phyloP scores from a whole-genome alignment of 208 protist species.

The Trypanosoma cruzi region DNA sequence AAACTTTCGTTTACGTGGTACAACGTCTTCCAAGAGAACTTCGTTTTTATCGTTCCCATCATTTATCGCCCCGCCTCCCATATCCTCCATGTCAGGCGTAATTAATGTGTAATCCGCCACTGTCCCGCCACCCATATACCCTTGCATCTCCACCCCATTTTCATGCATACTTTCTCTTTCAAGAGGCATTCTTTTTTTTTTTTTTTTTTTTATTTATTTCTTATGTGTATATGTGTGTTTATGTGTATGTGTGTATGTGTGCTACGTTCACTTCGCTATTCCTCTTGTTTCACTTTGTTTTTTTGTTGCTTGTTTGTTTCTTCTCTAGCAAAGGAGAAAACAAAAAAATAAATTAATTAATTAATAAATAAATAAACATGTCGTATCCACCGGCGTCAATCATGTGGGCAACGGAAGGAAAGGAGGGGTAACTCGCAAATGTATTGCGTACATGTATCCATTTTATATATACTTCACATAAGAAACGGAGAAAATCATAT shows the following conservation, averaged over 20 bases:
- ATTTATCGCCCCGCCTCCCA: background rate
- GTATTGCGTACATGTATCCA: too few species aligned
- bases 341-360: too few species aligned
- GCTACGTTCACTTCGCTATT: too few species aligned
- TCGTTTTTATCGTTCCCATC: background rate
- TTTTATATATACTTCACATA: too few species aligned
- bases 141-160: background rate
- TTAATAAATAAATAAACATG: too few species aligned
- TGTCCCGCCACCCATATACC: background rate
- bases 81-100: background rate
- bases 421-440: too few species aligned
- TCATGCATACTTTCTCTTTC: background rate
- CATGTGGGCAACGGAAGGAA: too few species aligned
- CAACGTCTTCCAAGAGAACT: conserved; percentile 1
- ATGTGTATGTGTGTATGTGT: too few species aligned
- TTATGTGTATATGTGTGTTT: background rate
- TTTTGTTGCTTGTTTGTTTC: too few species aligned
- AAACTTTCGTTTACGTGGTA: conserved; percentile 2
- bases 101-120: background rate
- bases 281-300: too few species aligned
- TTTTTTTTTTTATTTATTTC: background rate
- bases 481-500: conserved; percentile 4
- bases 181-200: background rate
- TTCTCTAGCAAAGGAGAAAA: too few species aligned
- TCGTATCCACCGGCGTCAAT: too few species aligned